Evolutionary conservation across 208 protist genomes (phyloP).

Genomic region (Trichomonas gallinae): DNA sequence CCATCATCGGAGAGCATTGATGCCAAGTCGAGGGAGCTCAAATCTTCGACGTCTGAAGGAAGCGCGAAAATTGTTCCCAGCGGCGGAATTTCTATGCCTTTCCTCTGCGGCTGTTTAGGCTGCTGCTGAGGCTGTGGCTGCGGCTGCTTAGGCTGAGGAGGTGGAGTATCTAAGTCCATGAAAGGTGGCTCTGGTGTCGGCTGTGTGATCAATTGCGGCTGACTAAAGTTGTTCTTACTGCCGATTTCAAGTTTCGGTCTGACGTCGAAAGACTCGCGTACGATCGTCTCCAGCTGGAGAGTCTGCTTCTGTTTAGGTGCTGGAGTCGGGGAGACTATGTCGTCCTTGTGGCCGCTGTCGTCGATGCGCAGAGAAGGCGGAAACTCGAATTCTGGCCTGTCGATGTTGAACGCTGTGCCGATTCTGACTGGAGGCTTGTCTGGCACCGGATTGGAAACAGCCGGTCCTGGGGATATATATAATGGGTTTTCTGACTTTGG

Average conservation of each 20-base stretch:
- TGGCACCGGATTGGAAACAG: background rate
- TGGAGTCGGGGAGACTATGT: too few relatives aligned
- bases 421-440: background rate
- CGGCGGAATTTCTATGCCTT: background rate
- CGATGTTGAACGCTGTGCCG: background rate
- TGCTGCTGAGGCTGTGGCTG: background rate
- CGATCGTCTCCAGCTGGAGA: background rate
- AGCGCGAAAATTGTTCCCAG: background rate
- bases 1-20: background rate
- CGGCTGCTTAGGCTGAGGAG: background rate
- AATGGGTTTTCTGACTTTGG: background rate
- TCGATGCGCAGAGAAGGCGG: background rate
- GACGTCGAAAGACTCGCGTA: background rate
- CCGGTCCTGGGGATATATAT: background rate
- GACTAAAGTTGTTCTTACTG: background rate
- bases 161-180: background rate
- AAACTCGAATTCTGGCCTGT: background rate
- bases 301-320: background rate
- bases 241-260: background rate
- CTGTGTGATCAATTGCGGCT: background rate
- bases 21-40: background rate
- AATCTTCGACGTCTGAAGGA: background rate
- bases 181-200: background rate
- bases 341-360: background rate
- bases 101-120: background rate